Evolutionary conservation across 2,329 filamentous ascomycete species (phyloP).

Genomic region (Beauveria sp.): DNA sequence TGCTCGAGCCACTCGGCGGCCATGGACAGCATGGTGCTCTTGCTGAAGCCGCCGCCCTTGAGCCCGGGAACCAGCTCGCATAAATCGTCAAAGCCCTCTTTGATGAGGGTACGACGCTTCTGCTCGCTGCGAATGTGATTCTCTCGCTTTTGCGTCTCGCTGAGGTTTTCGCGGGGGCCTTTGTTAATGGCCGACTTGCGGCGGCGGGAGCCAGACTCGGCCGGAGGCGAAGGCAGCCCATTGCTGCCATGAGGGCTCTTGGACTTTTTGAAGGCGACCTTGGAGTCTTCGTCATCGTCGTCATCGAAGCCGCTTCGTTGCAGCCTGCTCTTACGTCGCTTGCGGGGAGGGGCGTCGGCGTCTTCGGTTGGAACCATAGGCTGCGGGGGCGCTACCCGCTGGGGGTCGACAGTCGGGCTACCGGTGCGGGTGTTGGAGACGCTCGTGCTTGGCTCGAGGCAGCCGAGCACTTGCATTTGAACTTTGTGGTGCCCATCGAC

Average conservation of each 20-base stretch:
- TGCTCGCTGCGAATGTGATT: conserved; percentile 87
- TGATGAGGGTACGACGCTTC: conserved; percentile 74
- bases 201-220: conserved; percentile 34
- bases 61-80: conserved; percentile 68
- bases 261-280: conserved; percentile 20
- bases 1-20: conserved; percentile 73
- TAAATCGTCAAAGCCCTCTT: conserved; percentile 76
- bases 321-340: conserved; percentile 47
- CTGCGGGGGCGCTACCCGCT: not conserved
- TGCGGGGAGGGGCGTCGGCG: conserved; percentile 35
- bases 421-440: conserved; percentile 51
- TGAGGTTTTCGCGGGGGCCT: conserved; percentile 59
- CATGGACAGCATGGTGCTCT: conserved; percentile 70
- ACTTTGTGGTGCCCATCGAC: conserved; percentile 48
- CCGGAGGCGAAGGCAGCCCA: conserved; percentile 23
- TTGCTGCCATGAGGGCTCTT: conserved; percentile 43
- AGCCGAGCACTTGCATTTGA: conserved; percentile 48
- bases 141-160: conserved; percentile 72
- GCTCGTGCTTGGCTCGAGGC: conserved; percentile 50
- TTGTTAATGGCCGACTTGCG: conserved; percentile 44
- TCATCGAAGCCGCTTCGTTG: conserved; percentile 34
- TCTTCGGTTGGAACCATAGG: conserved; percentile 27
- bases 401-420: conserved; percentile 34
- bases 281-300: conserved; percentile 31
- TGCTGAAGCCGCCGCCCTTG: conserved; percentile 68